phyloP scores from a whole-genome alignment of 2,329 filamentous ascomycete species.

The Alternaria longipes region DNA sequence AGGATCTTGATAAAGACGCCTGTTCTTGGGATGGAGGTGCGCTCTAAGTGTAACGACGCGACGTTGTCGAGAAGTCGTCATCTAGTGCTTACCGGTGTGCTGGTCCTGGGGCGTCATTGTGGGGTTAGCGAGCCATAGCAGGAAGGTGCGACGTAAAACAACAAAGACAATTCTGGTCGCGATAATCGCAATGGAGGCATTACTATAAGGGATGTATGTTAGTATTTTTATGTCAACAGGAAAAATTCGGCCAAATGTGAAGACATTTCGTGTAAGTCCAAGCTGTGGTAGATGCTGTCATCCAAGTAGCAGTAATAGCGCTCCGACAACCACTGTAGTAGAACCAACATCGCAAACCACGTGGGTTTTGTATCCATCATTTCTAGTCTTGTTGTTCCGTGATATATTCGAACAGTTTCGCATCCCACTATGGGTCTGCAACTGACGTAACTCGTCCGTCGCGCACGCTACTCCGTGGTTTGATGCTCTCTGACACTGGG shows the following conservation, averaged over 20 bases:
- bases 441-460: background rate
- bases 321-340: too few relatives aligned
- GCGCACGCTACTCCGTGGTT: background rate
- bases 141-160: background rate
- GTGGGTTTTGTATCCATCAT: background rate
- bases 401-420: background rate
- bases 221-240: background rate
- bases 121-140: slow-evolving; percentile 3
- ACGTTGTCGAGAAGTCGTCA: background rate
- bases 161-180: too few relatives aligned
- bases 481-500: background rate
- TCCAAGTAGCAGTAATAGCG: too few relatives aligned
- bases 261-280: too few relatives aligned
- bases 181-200: too few relatives aligned
- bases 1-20: background rate
- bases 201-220: too few relatives aligned
- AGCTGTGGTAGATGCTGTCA: too few relatives aligned
- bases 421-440: background rate
- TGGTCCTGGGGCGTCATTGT: background rate
- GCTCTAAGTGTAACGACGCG: background rate
- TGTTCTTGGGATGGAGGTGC: background rate
- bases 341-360: background rate
- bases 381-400: background rate
- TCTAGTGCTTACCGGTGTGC: background rate
- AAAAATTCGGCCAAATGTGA: background rate